Percentiles rank a stretch among this genome's conserved stretches.
Conservation (phyloP, 2,329 filamentous ascomycete species). For the Aspergillus quadricinctus region DNA sequence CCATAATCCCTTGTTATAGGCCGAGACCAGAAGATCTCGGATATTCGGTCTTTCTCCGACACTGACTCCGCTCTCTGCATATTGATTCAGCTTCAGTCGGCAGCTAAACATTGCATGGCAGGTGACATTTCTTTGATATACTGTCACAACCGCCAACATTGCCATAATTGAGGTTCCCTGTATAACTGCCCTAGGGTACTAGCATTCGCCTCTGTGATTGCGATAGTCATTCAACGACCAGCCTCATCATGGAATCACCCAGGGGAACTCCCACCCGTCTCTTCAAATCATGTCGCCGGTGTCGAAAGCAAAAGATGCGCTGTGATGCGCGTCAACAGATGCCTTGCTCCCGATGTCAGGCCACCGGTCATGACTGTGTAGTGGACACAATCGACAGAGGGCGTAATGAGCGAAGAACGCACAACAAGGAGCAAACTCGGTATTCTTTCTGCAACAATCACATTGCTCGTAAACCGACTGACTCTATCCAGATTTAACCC, state of each 20-base stretch:
- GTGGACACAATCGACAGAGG: constrained; percentile 29
- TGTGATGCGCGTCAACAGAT: constrained; percentile 33
- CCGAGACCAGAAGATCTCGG: not conserved
- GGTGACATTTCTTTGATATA: not conserved
- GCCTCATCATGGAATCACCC: not conserved
- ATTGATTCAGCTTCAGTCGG: not conserved
- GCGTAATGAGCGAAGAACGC: constrained; percentile 19
- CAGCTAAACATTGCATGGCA: not conserved
- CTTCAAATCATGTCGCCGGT: constrained; percentile 35
- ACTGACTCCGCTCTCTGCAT: not conserved
- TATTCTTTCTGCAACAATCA: constrained; percentile 7
- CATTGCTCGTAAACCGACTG: constrained; percentile 9
- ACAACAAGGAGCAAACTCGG: constrained; percentile 21
- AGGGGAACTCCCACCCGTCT: constrained; percentile 20
- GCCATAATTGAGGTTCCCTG: not conserved
- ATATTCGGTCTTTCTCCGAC: not conserved
- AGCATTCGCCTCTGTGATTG: not conserved
- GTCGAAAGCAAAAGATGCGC: constrained; percentile 33
- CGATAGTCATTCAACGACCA: not conserved
- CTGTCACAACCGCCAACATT: not conserved
- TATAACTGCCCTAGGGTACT: not conserved
- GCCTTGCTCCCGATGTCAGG: constrained; percentile 32
- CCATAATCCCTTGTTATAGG: not conserved
- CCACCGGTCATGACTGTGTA: constrained; percentile 30
- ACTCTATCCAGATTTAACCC: not conserved